Evolutionary conservation across 2,329 filamentous ascomycete species (phyloP), one percentile per base, ranked within the genome.

Genomic region (Aspergillus sp.): DNA sequence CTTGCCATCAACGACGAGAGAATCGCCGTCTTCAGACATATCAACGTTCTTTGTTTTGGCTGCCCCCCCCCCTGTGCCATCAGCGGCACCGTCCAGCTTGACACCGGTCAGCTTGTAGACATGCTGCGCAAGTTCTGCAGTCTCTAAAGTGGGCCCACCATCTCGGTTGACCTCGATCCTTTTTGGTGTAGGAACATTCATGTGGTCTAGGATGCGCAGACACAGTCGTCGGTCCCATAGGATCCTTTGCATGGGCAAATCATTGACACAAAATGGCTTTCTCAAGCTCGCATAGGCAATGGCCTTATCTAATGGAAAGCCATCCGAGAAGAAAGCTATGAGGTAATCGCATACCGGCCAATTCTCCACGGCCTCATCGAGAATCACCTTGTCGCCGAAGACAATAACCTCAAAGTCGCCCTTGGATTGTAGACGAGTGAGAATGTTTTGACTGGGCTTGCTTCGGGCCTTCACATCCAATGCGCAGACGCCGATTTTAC

Each of bases 241-340:
- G 5, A 99, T 86, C 74, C 96, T 93, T 73, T 99, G 95, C 91
- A 99, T 97, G 1, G 92, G 90, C 44, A 99, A 82, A 73, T 99
- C 93, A 71, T 99, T 99, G 70, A 99, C 93, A 71, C 93, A 97
- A 67, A 97, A 98, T 0, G 95, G 95, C 71, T 96, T 96, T 56
- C 95, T 87, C 11, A 96, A 84, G 69, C 92, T 91, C 61, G 92
- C 91, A 74, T 99, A 99, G 34, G 92, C 91, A 67, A 99, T 96
- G 5, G 96, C 95, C 73, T 99, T 99, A 64, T 98, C 93, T 47
- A 99, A 79, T 0, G 95, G 95, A 66, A 99, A 99, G 0, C 95
- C 95, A 73, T 97, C 93, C 0, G 93, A 98, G 76, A 98, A 99
- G 78, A 99, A 99, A 3, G 93, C 96, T 69, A 99, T 96, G 56